A percentile compares a stretch with the other conserved stretches of the same genome.
Evolutionary conservation across 2,329 filamentous ascomycete species (phyloP).

Genomic region (Thyridium curvatum): DNA sequence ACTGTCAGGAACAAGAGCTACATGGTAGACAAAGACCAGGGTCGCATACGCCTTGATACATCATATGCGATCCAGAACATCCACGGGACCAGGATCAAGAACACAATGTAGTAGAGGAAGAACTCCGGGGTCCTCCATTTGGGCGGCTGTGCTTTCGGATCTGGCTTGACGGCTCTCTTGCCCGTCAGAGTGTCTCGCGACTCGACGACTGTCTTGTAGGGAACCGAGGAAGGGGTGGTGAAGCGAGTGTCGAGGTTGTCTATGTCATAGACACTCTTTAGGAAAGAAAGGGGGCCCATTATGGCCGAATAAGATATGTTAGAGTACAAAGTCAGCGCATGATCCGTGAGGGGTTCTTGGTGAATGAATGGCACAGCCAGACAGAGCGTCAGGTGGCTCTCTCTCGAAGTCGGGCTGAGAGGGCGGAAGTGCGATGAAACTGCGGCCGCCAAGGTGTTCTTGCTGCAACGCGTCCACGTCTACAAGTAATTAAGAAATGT

Average conservation of each 20-base stretch:
- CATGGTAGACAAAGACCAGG: background rate
- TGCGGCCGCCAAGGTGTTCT: no score
- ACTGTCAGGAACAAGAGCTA: slow-evolving; percentile 5
- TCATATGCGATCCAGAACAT: slow-evolving; percentile 91
- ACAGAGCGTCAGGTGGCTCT: no score
- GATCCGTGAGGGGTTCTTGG: no score
- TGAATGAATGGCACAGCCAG: no score
- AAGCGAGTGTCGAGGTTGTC: slow-evolving; percentile 41
- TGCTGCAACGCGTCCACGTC: no score
- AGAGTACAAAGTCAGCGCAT: no score
- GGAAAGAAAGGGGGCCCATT: slow-evolving; percentile 31
- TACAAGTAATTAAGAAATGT: no score
- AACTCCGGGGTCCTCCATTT: slow-evolving; percentile 88
- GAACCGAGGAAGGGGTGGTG: slow-evolving; percentile 59
- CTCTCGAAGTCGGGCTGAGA: no score
- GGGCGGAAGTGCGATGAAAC: no score
- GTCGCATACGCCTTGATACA: slow-evolving; percentile 68
- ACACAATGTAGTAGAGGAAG: slow-evolving; percentile 68
- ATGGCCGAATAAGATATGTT: background rate
- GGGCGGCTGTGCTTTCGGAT: slow-evolving; percentile 47
- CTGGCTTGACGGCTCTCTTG: slow-evolving; percentile 34
- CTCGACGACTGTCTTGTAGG: slow-evolving; percentile 55
- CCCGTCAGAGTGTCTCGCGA: slow-evolving; percentile 32
- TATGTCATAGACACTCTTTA: slow-evolving; percentile 46
- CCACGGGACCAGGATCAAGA: slow-evolving; percentile 61